Percentiles rank a stretch among this genome's conserved stretches.
Evolutionary conservation across 1,284 basidiomycete genomes (phyloP).

Genomic region (Pyrrhoderma noxium): DNA sequence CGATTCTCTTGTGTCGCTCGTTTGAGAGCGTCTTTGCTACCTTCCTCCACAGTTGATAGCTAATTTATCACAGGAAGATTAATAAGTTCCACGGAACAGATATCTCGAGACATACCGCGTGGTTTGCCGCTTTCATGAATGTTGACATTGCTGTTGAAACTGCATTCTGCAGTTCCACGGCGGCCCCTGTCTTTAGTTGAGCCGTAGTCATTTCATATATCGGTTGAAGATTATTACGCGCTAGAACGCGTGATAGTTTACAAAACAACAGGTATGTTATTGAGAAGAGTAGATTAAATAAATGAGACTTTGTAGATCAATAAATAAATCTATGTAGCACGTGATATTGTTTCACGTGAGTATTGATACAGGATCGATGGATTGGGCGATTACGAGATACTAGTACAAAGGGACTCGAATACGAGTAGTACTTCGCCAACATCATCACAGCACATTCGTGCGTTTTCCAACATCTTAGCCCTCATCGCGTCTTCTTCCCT

Average conservation of each 20-base stretch:
- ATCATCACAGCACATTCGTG: too few species aligned
- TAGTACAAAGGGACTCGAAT: too few species aligned
- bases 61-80: constrained; percentile 23
- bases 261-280: not conserved
- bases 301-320: too few species aligned
- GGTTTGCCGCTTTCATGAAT: constrained; percentile 18
- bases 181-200: not conserved
- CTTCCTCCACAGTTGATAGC: constrained; percentile 41
- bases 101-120: constrained; percentile 16
- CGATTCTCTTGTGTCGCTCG: constrained; percentile 38
- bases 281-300: too few species aligned
- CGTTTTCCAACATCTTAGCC: too few species aligned
- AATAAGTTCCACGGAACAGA: not conserved
- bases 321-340: too few species aligned
- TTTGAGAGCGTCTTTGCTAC: constrained; percentile 38
- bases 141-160: constrained; percentile 14
- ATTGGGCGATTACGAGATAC: too few species aligned
- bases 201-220: not conserved
- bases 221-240: not conserved
- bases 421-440: too few species aligned
- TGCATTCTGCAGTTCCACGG: constrained; percentile 13
- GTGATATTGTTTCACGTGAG: too few species aligned
- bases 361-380: too few species aligned
- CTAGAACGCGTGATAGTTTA: not conserved
- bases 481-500: too few species aligned